A percentile compares a stretch with the other conserved stretches of the same genome.
Conservation (phyloP, 1,284 basidiomycete genomes). For the Moesziomyces antarcticus region DNA sequence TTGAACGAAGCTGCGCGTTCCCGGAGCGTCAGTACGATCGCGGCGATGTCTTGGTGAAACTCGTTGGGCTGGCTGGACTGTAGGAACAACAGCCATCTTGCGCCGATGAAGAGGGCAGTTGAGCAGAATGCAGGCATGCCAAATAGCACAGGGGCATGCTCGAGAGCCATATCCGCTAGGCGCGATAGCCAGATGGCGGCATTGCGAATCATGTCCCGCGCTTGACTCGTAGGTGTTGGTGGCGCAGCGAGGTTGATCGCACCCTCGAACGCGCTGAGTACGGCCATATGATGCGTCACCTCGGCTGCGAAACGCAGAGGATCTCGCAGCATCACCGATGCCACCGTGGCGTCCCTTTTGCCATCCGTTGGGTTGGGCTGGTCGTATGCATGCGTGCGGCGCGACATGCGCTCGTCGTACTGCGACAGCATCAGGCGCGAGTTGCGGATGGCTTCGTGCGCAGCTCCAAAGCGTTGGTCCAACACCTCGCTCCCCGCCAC, state of each 20-base stretch:
- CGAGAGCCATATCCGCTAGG: constrained; percentile 26
- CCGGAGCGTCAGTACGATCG: constrained; percentile 9
- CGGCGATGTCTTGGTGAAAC: constrained; percentile 18
- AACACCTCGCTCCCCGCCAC: neutral
- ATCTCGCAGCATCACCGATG: constrained; percentile 20
- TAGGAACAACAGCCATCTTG: constrained; percentile 26
- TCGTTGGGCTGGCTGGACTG: constrained; percentile 12
- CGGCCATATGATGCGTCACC: constrained; percentile 26
- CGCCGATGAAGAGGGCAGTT: constrained; percentile 19
- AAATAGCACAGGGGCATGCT: constrained; percentile 3
- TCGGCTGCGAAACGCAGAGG: constrained; percentile 26
- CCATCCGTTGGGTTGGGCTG: neutral
- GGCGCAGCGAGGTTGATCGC: constrained; percentile 13
- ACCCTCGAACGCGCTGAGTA: constrained; percentile 26
- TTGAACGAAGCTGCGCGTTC: constrained; percentile 11
- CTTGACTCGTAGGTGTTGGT: constrained; percentile 1
- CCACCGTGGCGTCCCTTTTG: constrained; percentile 7
- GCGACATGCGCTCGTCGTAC: constrained; percentile 15
- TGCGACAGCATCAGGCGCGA: constrained; percentile 33
- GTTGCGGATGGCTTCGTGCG: constrained; percentile 26
- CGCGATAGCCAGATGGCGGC: constrained; percentile 31
- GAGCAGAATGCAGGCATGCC: constrained; percentile 24
- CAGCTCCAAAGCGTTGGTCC: constrained; percentile 8
- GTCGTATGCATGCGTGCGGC: constrained; percentile 3
- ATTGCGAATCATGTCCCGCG: constrained; percentile 19